Conservation (phyloP, 129 eudicot genomes). For the Chrysanthemum lavandulifolium region DNA sequence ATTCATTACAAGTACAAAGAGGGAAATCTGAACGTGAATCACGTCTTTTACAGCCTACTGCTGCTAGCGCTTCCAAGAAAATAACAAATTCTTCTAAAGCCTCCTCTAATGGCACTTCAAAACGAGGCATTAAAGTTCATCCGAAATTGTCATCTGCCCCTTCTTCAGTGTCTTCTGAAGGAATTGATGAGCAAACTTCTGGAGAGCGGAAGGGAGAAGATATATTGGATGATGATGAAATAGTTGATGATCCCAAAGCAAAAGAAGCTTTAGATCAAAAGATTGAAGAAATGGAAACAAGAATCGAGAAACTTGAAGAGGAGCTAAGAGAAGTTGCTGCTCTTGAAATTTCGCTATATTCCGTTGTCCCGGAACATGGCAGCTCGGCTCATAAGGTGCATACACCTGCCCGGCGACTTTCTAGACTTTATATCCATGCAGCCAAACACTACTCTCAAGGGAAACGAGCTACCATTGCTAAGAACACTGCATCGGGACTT, state of each 20-base stretch:
- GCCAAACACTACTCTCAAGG: conserved; percentile 87
- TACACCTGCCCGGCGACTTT: conserved; percentile 98
- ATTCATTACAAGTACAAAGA: conserved; percentile 31
- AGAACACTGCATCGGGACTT: conserved; percentile 84
- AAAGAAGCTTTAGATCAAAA: conserved; percentile 49
- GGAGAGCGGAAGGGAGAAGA: conserved; percentile 46
- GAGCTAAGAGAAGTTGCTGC: conserved; percentile 98
- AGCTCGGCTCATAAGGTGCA: conserved; percentile 98
- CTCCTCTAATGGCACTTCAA: conserved; percentile 30
- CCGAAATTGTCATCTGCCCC: conserved; percentile 70
- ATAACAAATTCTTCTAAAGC: conserved; percentile 33
- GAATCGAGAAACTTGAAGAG: conserved; percentile 79
- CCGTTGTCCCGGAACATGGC: conserved; percentile 90
- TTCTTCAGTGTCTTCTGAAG: conserved; percentile 66
- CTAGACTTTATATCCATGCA: conserved; percentile 86
- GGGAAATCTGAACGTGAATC: conserved; percentile 29
- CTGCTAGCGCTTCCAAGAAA: conserved; percentile 42
- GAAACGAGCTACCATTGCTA: conserved; percentile 74
- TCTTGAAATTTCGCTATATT: conserved; percentile 87
- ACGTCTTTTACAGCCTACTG: conserved; percentile 16
- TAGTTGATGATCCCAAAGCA: neutral
- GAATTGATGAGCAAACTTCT: conserved; percentile 38
- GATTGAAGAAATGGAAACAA: conserved; percentile 79
- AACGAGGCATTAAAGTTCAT: conserved; percentile 48
- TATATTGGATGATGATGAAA: conserved; percentile 52